Evolutionary conservation across 2,329 filamentous ascomycete species (phyloP).

Genomic region (Ophiostoma novo-ulmi): DNA sequence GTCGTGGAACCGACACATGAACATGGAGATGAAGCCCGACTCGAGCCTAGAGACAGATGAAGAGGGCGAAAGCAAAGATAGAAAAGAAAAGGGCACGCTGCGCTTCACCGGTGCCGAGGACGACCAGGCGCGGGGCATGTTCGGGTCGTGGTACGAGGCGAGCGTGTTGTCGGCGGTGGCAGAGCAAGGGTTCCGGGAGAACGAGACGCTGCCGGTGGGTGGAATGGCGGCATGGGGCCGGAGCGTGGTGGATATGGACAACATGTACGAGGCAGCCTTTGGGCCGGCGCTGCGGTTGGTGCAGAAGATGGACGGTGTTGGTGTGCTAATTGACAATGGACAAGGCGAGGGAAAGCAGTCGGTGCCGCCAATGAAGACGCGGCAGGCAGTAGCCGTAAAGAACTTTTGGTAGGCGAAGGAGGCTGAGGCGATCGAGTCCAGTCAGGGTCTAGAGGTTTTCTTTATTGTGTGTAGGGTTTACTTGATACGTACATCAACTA

Average conservation of each 20-base stretch:
- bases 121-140: constrained; percentile 25
- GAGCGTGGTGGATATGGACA: constrained; percentile 22
- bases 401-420: constrained; percentile 24
- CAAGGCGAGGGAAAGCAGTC: constrained; percentile 21
- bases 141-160: constrained; percentile 33
- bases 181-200: constrained; percentile 30
- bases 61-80: not conserved
- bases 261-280: constrained; percentile 28
- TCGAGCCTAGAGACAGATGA: not conserved
- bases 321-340: constrained; percentile 29
- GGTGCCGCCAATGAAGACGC: constrained; percentile 19
- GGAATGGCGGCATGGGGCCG: constrained; percentile 30
- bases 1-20: constrained; percentile 28
- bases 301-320: constrained; percentile 33
- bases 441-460: no score
- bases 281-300: constrained; percentile 32
- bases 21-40: constrained; percentile 11
- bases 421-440: no score
- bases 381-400: not conserved
- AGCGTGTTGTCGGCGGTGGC: constrained; percentile 30
- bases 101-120: constrained; percentile 21
- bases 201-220: constrained; percentile 29
- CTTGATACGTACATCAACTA: no score
- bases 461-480: no score
- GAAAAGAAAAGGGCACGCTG: constrained; percentile 13